These are phyloP conservation scores for Camptophora hylomeconis DNA, from an alignment of 2,329 filamentous ascomycete species.

Conservation along the genomic window DNA sequence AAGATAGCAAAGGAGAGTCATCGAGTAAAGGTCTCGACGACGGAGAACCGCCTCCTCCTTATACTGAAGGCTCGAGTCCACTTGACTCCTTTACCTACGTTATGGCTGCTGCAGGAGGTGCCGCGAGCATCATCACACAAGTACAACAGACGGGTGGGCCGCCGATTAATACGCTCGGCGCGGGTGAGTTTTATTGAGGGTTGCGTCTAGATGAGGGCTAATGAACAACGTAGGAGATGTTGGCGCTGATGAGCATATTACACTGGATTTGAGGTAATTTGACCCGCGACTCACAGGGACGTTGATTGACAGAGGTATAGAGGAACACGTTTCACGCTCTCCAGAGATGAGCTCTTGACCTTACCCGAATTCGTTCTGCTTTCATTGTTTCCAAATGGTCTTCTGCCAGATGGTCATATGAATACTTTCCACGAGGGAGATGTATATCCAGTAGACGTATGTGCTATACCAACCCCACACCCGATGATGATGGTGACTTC, in stretches of 20 bases:
- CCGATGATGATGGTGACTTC: slow-evolving; percentile 14
- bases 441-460: slow-evolving; percentile 92
- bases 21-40: slow-evolving; percentile 64
- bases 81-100: slow-evolving; percentile 87
- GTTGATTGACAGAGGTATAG: slow-evolving; percentile 36
- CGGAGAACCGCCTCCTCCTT: slow-evolving; percentile 86
- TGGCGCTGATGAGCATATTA: slow-evolving; percentile 18
- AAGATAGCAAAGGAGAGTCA: slow-evolving; percentile 63
- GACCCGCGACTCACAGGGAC: slow-evolving; percentile 2
- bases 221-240: slow-evolving; percentile 13
- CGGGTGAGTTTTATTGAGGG: too few species aligned
- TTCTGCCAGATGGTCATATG: slow-evolving; percentile 93
- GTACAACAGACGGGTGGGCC: slow-evolving; percentile 82
- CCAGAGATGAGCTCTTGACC: slow-evolving; percentile 85
- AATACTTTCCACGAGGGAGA: slow-evolving; percentile 85
- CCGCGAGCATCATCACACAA: slow-evolving; percentile 97
- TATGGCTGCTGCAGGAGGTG: slow-evolving; percentile 95
- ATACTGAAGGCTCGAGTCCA: slow-evolving; percentile 87
- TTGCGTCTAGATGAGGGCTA: too few species aligned
- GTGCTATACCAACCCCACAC: slow-evolving; percentile 29
- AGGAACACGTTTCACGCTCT: slow-evolving; percentile 85
- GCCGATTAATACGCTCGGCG: slow-evolving; percentile 78
- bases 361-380: slow-evolving; percentile 93
- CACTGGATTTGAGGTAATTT: slow-evolving; percentile 17
- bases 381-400: slow-evolving; percentile 96